These are phyloP conservation scores for Chaetomiaceae sp. DNA, from an alignment of 2,329 filamentous ascomycete genomes.

Conservation along the genomic window DNA sequence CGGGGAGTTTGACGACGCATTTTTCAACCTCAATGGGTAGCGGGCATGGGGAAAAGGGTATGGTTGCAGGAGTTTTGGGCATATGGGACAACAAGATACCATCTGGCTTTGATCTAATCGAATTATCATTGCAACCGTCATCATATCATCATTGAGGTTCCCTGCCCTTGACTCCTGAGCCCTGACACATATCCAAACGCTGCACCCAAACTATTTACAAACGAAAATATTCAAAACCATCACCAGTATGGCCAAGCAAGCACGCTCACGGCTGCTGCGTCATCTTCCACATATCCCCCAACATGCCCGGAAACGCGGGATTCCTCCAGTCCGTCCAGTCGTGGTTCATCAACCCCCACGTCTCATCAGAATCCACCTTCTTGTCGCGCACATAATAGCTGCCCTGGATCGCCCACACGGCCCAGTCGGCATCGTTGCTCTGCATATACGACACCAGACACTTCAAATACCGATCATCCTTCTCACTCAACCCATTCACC, in stretches of 20 bases:
- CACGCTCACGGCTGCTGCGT: slow-evolving; percentile 34
- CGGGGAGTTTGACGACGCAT: slow-evolving; percentile 44
- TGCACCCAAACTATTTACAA: background rate
- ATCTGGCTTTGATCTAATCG: background rate
- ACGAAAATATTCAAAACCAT: background rate
- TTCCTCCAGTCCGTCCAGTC: slow-evolving; percentile 40
- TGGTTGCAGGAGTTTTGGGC: background rate
- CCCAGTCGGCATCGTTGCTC: slow-evolving; percentile 56
- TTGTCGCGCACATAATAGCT: slow-evolving; percentile 55
- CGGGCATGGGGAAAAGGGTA: background rate
- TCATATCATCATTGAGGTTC: too few species aligned
- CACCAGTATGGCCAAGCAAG: background rate
- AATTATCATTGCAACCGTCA: background rate
- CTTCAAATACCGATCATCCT: slow-evolving; percentile 45
- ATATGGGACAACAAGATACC: background rate
- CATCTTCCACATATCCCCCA: slow-evolving; percentile 38
- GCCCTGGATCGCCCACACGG: slow-evolving; percentile 54
- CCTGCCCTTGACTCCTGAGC: too few species aligned
- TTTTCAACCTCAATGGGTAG: slow-evolving; percentile 35
- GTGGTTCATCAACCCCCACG: slow-evolving; percentile 41
- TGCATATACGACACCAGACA: slow-evolving; percentile 51
- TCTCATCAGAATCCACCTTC: slow-evolving; percentile 47
- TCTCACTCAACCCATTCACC: slow-evolving; percentile 38
- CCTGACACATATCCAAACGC: background rate
- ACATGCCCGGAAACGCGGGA: slow-evolving; percentile 32